Conservation (phyloP, 75 land plant genomes). For the Pinus albicaulis region DNA sequence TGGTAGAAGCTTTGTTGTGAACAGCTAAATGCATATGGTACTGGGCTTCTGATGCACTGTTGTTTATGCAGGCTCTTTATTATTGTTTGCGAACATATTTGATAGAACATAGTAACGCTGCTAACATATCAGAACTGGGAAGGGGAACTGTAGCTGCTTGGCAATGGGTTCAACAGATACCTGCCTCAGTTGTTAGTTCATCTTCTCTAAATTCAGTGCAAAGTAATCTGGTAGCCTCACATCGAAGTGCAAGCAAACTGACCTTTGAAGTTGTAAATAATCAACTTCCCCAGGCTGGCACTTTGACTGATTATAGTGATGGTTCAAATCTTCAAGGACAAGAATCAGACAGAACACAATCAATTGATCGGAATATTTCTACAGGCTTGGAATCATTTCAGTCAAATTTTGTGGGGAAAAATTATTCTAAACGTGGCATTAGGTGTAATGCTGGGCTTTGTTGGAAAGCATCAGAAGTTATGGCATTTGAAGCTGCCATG, state of each 20-base stretch:
- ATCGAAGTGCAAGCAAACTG: constrained; percentile 6
- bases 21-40: not conserved
- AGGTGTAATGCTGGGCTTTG: constrained; percentile 60
- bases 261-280: constrained; percentile 33
- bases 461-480: constrained; percentile 78
- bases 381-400: constrained; percentile 51
- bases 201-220: constrained; percentile 46
- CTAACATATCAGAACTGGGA: no score
- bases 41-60: not conserved
- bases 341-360: constrained; percentile 59
- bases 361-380: constrained; percentile 42
- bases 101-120: no score
- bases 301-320: constrained; percentile 47
- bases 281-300: constrained; percentile 50
- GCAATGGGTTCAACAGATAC: constrained; percentile 35
- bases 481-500: constrained; percentile 23
- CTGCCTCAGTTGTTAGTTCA: constrained; percentile 25
- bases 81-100: no score
- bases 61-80: not conserved
- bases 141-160: no score
- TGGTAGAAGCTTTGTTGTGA: not conserved
- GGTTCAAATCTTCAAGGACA: constrained; percentile 5
- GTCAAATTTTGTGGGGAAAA: constrained; percentile 25
- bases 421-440: constrained; percentile 39
- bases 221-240: constrained; percentile 42